Conservation (phyloP, 768 basidiomycete species). For the Trametes maxima region DNA sequence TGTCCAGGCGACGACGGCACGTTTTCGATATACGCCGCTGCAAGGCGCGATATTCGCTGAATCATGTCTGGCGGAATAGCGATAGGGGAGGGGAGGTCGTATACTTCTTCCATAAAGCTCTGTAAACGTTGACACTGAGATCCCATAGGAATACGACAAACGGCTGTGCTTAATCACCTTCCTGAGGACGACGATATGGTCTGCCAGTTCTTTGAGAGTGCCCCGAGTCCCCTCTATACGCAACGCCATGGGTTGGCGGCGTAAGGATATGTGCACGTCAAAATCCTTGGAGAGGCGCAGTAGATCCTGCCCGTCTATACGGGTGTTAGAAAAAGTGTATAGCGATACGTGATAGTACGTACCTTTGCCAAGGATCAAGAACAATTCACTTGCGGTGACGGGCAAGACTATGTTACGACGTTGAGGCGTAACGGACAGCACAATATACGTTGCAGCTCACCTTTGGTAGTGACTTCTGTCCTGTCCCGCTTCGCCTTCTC, state of each 20-base stretch:
- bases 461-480: slow-evolving; percentile 48
- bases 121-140: slow-evolving; percentile 7
- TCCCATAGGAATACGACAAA: not conserved
- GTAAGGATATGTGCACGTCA: slow-evolving; percentile 63
- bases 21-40: slow-evolving; percentile 65
- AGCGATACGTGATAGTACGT: not conserved
- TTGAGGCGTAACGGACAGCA: not conserved
- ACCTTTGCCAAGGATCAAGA: slow-evolving; percentile 77
- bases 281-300: slow-evolving; percentile 59
- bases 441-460: slow-evolving; percentile 38
- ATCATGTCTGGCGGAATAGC: slow-evolving; percentile 51
- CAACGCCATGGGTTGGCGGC: slow-evolving; percentile 56
- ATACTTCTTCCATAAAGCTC: slow-evolving; percentile 36
- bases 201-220: slow-evolving; percentile 49
- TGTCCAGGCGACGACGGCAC: slow-evolving; percentile 42
- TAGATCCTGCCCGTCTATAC: slow-evolving; percentile 64
- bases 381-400: slow-evolving; percentile 60
- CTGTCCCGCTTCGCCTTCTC: slow-evolving; percentile 51
- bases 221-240: slow-evolving; percentile 60
- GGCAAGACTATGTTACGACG: slow-evolving; percentile 47
- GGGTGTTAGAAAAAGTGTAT: slow-evolving; percentile 3
- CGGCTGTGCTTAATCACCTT: slow-evolving; percentile 40
- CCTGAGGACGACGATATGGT: slow-evolving; percentile 51
- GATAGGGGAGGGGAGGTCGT: slow-evolving; percentile 47
- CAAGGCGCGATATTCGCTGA: slow-evolving; percentile 66